A percentile compares a stretch with the other conserved stretches of the same genome.
phyloP scores from a whole-genome alignment of 148 eudicot genomes.

The Simmondsia chinensis region DNA sequence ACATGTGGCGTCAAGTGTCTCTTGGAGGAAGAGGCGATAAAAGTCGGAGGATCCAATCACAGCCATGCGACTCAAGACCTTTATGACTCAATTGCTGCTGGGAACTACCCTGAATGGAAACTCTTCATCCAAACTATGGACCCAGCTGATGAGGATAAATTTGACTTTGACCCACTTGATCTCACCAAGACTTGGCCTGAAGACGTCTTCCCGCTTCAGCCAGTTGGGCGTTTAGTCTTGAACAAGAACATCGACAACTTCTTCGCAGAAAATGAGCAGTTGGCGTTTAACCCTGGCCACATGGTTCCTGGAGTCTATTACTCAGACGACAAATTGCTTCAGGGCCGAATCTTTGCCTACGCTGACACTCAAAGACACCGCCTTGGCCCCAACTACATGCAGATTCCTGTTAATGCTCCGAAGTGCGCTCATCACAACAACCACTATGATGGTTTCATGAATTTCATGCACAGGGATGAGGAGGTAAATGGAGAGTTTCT shows the following conservation, averaged over 20 bases:
- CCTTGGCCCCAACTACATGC: conserved; percentile 88
- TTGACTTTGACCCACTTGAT: conserved; percentile 93
- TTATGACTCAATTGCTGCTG: conserved; percentile 85
- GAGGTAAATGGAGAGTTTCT: conserved; percentile 35
- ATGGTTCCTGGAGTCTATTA: conserved; percentile 82
- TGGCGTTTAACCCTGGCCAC: conserved; percentile 77
- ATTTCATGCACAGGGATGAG: conserved; percentile 97
- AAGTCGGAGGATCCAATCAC: conserved; percentile 86
- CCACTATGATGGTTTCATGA: conserved; percentile 90
- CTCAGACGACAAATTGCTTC: conserved; percentile 90
- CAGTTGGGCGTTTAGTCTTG: conserved; percentile 90
- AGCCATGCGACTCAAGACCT: conserved; percentile 96
- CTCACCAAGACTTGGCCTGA: conserved; percentile 94
- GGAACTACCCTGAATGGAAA: conserved; percentile 93
- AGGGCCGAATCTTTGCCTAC: conserved; percentile 75
- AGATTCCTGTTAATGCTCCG: conserved; percentile 90
- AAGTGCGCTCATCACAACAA: conserved; percentile 88
- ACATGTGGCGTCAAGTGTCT: conserved; percentile 84
- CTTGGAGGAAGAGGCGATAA: conserved; percentile 73
- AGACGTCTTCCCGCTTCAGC: conserved; percentile 79
- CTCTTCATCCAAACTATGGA: conserved; percentile 78
- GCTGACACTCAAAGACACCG: conserved; percentile 95
- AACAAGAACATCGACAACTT: conserved; percentile 93
- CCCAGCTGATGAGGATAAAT: conserved; percentile 78
- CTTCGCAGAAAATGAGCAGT: conserved; percentile 87